Evolutionary conservation across 352 stramenopile species (phyloP), one percentile per base, ranked within the genome.

Genomic region (Phytophthora tubulina): DNA sequence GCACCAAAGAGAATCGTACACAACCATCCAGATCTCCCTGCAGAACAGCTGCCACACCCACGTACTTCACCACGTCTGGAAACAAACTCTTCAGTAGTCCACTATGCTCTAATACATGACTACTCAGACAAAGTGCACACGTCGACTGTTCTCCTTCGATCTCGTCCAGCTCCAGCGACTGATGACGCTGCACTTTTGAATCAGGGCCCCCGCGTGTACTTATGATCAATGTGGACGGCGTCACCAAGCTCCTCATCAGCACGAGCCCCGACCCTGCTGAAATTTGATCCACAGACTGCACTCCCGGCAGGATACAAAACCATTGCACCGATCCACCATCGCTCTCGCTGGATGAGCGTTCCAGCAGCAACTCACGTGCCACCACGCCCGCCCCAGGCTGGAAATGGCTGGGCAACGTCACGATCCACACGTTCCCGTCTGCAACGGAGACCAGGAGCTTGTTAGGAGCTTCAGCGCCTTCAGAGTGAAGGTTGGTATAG

Each of bases 141-240:
- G 82, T 91, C 5, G 85, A 88, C n/a, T 89, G 84, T 21, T 94
- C 82, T 2, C 76, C 87, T 72, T 94, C 87, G 1, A 94, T 62
- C 10, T 78, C 77, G 2, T 90, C 76, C 7, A 94, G 46, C 46
- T 94, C 52, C 35, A 60, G 38, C 3, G 38, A 52, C 32, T 52
- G 53, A 3, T 70, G 58, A n/a, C 42, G 51, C 27, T 56, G 36
- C 56, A 61, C 15, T 14, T 45, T 46, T 0, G 50, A 61, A 13
- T 38, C 32, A 1, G 6, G 21, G 35, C 48, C 59, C 1, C 52
- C 33, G 36, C 32, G 17, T 54, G 56, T 53, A 14, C 53, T 75
- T 31, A 70, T 64, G 41, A 87, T 48, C n/a, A 91, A 51, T 3
- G 78, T 91, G 4, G 86, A 82, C 7, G 86, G 86, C 6, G 76